Base-by-base conservation (phyloP, 345 rosid species). In the Populus deltoides region DNA sequence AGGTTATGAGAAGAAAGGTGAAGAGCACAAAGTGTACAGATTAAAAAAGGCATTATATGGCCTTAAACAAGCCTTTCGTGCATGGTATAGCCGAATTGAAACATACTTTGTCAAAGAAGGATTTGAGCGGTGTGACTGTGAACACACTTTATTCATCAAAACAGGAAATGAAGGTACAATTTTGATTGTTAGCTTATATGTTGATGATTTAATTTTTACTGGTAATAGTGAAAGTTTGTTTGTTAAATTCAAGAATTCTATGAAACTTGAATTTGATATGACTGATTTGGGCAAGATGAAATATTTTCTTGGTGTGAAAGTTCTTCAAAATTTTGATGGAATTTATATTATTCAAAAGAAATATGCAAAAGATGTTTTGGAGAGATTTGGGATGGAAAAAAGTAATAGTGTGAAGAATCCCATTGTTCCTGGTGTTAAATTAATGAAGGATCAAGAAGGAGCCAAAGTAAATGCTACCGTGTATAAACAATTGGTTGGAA, bases 1-100 rank as follows among this genome's bases (percentile, higher is more conserved):
- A 39, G 78, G 70, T 15, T 47, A 66, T 39, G 61, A 41, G 39
- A 66, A 65, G 61, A 47, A 75, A 41, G 78, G 55, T 41, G 39
- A 36, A 36, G 39, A 36, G 4, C 39, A 36, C 39, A 36, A 36
- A 7, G 39, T 36, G 39, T 36, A 55, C 61, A 55, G 8, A 16
- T 55, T 55, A 22, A 55, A 55, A 22, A 55, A 55, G 61, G 61
- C 39, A 6, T 36, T 36, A 36, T 36, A 36, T 8, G 39, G 39
- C 1, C 39, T 36, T 36, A 36, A 36, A 36, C 39, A 36, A 36
- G 39, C 39, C 7, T 7, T 1, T 5, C 8, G 7, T 6, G 39
- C 39, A 36, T 55, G 71, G 71, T 68, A 68, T 35, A 68, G 17
- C 22, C 8, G 43, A 5, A 68, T 68, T 68, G 71, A 68, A 20